phyloP scores from a whole-genome alignment of 129 eudicot species.

The Flaveria sonorensis region DNA sequence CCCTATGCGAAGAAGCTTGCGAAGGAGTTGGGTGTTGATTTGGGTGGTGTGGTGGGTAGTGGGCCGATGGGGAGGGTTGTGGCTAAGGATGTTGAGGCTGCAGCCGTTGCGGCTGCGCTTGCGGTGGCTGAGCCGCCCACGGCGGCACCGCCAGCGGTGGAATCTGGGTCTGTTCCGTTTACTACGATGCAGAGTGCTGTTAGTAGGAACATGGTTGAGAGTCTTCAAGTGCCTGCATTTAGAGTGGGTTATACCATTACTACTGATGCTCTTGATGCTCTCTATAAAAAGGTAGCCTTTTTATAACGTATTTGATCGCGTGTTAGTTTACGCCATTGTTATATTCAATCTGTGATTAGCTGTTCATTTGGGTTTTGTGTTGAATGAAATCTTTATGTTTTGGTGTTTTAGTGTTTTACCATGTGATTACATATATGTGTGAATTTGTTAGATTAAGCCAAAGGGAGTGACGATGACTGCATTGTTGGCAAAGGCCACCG shows the following conservation, averaged over 20 bases:
- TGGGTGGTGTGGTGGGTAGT: constrained; percentile 75
- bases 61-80: constrained; percentile 95
- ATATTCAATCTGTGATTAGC: not conserved
- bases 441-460: constrained; percentile 58
- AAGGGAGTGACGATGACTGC: constrained; percentile 99
- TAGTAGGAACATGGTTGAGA: constrained; percentile 92
- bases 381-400: not conserved
- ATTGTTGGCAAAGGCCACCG: constrained; percentile 87
- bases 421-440: not conserved
- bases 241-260: constrained; percentile 93
- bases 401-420: not conserved
- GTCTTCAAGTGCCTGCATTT: constrained; percentile 86
- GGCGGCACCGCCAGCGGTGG: constrained; percentile 34
- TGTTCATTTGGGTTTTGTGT: not conserved
- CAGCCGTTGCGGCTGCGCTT: constrained; percentile 41
- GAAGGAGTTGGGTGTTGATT: constrained; percentile 80
- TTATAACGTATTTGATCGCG: not conserved
- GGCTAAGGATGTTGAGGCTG: constrained; percentile 97
- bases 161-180: constrained; percentile 78
- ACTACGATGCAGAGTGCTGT: constrained; percentile 96
- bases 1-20: constrained; percentile 98
- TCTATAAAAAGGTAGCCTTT: constrained; percentile 81
- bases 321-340: not conserved
- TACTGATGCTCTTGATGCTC: constrained; percentile 95
- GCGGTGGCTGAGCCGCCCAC: constrained; percentile 39